These are phyloP conservation scores for Datisca glomerata DNA, from an alignment of 306 rosid species.

Conservation along the genomic window DNA sequence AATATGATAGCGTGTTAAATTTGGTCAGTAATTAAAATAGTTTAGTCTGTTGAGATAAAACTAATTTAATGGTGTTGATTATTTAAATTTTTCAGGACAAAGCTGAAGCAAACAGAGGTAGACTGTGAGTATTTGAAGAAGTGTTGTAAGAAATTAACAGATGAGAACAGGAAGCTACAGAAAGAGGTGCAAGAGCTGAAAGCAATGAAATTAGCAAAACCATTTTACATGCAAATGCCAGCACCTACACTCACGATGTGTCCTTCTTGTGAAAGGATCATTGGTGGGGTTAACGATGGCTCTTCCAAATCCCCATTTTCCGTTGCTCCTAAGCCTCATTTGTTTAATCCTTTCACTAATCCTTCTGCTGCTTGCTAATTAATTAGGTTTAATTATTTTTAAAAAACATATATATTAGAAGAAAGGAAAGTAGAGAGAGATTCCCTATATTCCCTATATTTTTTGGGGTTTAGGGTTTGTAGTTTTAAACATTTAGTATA, in stretches of 20 bases:
- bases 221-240: slow-evolving; percentile 82
- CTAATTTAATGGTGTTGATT: no score
- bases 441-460: slow-evolving; percentile 33
- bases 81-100: slow-evolving; percentile 66
- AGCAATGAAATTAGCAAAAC: slow-evolving; percentile 49
- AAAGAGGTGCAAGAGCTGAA: slow-evolving; percentile 81
- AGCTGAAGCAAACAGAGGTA: slow-evolving; percentile 93
- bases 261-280: slow-evolving; percentile 73
- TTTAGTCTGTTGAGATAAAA: no score
- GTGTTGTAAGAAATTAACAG: slow-evolving; percentile 78
- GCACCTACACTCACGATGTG: slow-evolving; percentile 84
- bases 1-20: no score
- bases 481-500: slow-evolving; percentile 24
- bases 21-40: no score
- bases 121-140: slow-evolving; percentile 88
- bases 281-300: slow-evolving; percentile 20
- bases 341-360: slow-evolving; percentile 60
- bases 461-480: slow-evolving; percentile 46
- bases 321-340: slow-evolving; percentile 53
- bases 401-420: not conserved
- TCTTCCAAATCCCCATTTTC: slow-evolving; percentile 45
- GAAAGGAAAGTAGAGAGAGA: not conserved
- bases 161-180: slow-evolving; percentile 75
- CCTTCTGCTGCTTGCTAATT: slow-evolving; percentile 91
- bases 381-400: not conserved